phyloP scores from a whole-genome alignment of 2,329 filamentous ascomycete species.

The Hypoxylon sp. region DNA sequence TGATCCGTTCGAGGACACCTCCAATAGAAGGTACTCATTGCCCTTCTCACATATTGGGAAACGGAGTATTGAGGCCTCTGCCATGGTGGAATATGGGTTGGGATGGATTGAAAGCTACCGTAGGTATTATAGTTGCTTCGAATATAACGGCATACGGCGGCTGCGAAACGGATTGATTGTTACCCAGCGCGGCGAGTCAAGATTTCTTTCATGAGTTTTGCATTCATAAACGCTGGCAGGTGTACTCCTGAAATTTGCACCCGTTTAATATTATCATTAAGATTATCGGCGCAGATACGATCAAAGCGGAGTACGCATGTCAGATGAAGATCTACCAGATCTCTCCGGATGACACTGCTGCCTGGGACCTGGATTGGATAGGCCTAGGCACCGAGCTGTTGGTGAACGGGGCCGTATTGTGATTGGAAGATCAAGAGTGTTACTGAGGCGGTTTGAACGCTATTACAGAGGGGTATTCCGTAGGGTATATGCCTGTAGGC shows the following conservation, averaged over 20 bases:
- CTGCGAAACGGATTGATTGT: neutral
- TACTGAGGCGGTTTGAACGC: neutral
- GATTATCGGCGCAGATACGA: conserved; percentile 1
- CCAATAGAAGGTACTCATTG: conserved; percentile 68
- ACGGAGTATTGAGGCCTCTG: conserved; percentile 61
- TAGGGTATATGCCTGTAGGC: neutral
- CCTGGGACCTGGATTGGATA: neutral
- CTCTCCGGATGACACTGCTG: neutral
- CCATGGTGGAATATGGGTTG: conserved; percentile 36
- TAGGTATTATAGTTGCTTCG: conserved; percentile 1
- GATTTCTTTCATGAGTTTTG: neutral
- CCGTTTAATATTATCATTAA: neutral
- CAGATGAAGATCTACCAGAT: neutral
- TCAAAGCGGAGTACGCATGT: conserved; percentile 5
- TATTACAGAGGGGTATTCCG: neutral
- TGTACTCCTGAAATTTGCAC: neutral
- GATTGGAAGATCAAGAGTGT: neutral
- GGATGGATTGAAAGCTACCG: conserved; percentile 1
- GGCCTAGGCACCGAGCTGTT: neutral
- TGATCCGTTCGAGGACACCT: conserved; percentile 64
- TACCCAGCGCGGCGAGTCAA: neutral
- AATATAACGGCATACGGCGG: neutral
- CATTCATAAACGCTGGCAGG: neutral
- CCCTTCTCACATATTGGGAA: conserved; percentile 67
- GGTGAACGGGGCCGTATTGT: neutral